Evolutionary conservation across 1,139 yeast species (phyloP), one percentile per base, ranked within the genome.

Genomic region (Yamadazyma kanchanaburiensis): DNA sequence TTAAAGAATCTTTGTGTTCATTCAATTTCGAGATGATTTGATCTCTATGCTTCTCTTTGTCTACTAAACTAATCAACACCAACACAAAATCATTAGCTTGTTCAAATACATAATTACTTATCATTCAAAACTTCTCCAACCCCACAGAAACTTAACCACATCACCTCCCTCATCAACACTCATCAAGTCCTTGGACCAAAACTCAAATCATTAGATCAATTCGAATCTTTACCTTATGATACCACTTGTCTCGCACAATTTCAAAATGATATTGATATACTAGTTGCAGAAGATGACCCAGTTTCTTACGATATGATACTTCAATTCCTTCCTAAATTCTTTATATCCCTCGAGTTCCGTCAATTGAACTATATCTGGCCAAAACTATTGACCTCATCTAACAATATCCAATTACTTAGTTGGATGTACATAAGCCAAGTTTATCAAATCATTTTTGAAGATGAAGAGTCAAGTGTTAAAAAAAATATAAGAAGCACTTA

Each of bases 51-150:
- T 64, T 68, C 31, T 65, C 70, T 15, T 68, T 66, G 23, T 50
- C 60, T 10, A 79, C 64, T 7, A 77, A 50, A 4, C 58, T 53
- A 6, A 79, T 66, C 17, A 83, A 52, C 14, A 82, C 58, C 22
- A 68, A 60, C 20, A 81, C 78, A 52, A 84, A 83, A 11, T 60
- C 58, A 8, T 68, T 66, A 0, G 85, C 72, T 36, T 81, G 86
- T 19, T 58, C 53, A 42, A 75, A 78, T 0, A 80, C 71, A 18
- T 64, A 58, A 2, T 59, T 51, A 35, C 73, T 70, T n/a, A n/a
- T n/a, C n/a, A n/a, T n/a, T n/a, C n/a, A n/a, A n/a, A n/a, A n/a
- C n/a, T n/a, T n/a, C n/a, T n/a, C n/a, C n/a, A n/a, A n/a, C n/a
- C n/a, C n/a, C n/a, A n/a, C n/a, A n/a, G n/a, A n/a, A n/a, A n/a